Base-by-base conservation (phyloP, 2,329 filamentous ascomycete species). In the Mycosphaerella sp. region DNA sequence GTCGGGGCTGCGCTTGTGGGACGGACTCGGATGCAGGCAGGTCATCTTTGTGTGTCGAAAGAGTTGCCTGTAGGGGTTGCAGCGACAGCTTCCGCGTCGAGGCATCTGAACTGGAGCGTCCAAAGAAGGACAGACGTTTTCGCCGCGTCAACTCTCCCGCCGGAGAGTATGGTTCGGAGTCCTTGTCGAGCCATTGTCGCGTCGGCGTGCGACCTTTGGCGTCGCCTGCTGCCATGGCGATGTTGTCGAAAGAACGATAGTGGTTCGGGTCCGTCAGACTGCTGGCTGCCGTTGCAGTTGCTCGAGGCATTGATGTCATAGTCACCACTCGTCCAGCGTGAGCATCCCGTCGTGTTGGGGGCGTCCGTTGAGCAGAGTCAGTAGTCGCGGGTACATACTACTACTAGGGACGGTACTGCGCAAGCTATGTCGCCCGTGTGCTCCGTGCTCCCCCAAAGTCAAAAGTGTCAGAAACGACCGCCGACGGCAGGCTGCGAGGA, bases 91-190 rank as follows among this genome's bases (percentile, higher is more conserved):
- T 52, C 27, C 48, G 44, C 30, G 48, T 57, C 13, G 57, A 47
- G 25, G 56, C 54, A 39, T 63, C 61, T 34, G 57, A 58, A 21
- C 46, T 54, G 25, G 58, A 50, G 9, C 61, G 58, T 37, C 56
- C 55, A 43, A 63, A 63, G 57, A 63, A 60, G 4, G 61, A 63
- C 17, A 60, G 52, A 36, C 59, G 54, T 47, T 62, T 62, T 6
- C 55, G 53, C 36, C 57, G 56, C 49, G 53, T 50, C 13, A 46
- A 41, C n/a, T 56, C 56, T n/a, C 9, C 30, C 9, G 4, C 30
- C n/a, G 53, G 51, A 16, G 56, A 46, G n/a, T 44, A 43, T 30
- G 41, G 32, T 5, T 49, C 40, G 32, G 47, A 39, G 30, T 55
- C 55, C 36, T 25, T 45, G 36, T 52, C 41, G 32, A 34, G 34